phyloP scores from a whole-genome alignment of 2,329 filamentous ascomycete genomes.

The Fonsecaea monophora region DNA sequence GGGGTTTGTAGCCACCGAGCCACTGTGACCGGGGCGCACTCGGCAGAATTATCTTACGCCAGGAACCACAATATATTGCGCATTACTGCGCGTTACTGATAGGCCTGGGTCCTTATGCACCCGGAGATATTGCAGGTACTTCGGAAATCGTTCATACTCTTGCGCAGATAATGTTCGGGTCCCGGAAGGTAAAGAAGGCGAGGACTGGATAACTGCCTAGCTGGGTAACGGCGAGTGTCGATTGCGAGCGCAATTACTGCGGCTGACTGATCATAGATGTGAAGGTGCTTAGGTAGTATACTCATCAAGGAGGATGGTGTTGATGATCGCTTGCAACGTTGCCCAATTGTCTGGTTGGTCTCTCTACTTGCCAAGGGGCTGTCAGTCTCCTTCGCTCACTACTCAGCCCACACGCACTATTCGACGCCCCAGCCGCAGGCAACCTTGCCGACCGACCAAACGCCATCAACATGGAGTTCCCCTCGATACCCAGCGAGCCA shows the following conservation, averaged over 20 bases:
- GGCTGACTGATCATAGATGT: conserved; percentile 13
- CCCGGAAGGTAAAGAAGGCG: background rate
- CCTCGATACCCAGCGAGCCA: too few relatives aligned
- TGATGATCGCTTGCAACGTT: background rate
- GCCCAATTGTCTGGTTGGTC: conserved; percentile 4
- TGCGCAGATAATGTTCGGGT: background rate
- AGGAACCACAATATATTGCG: background rate
- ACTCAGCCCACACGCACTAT: background rate
- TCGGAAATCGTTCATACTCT: background rate
- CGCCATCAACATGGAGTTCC: background rate
- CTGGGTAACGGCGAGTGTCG: conserved; percentile 1
- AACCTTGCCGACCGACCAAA: conserved; percentile 4
- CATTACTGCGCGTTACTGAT: background rate
- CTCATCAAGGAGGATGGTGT: background rate
- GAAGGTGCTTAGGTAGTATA: background rate
- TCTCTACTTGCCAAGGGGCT: background rate
- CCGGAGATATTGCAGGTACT: background rate
- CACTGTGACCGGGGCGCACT: background rate
- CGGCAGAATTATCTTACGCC: background rate
- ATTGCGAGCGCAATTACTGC: conserved; percentile 13
- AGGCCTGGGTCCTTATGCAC: background rate
- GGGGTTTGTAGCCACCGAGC: conserved; percentile 1
- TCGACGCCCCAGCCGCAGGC: background rate
- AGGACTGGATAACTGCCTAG: conserved; percentile 2
- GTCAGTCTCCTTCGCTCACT: background rate